Evolutionary conservation across 2,329 filamentous ascomycete species (phyloP).

Genomic region (Leptoxyphium fumago): DNA sequence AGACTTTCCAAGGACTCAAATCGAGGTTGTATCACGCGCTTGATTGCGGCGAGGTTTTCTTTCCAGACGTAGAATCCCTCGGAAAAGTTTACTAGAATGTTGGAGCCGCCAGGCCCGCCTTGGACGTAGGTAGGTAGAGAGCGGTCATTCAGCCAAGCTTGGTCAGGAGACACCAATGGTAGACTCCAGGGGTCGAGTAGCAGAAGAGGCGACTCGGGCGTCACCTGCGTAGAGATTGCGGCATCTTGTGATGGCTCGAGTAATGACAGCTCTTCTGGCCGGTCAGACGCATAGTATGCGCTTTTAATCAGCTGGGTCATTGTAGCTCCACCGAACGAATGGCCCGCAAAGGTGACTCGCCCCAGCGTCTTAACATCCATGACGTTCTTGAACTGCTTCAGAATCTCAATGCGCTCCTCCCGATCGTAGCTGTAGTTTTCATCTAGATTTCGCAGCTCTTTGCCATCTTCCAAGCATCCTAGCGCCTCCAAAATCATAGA

Average conservation of each 20-base stretch:
- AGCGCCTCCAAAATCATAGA: slow-evolving; percentile 56
- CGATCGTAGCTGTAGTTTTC: slow-evolving; percentile 24
- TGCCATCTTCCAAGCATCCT: slow-evolving; percentile 47
- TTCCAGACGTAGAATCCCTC: slow-evolving; percentile 68
- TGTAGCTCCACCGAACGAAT: slow-evolving; percentile 68
- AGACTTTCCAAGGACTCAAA: neutral
- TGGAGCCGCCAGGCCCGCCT: slow-evolving; percentile 36
- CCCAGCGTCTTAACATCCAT: slow-evolving; percentile 59
- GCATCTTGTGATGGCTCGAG: slow-evolving; percentile 44
- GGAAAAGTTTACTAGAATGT: slow-evolving; percentile 56
- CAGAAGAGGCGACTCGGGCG: slow-evolving; percentile 47
- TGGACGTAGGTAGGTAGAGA: slow-evolving; percentile 54
- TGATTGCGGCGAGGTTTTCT: slow-evolving; percentile 55
- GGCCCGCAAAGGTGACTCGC: slow-evolving; percentile 59
- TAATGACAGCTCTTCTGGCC: slow-evolving; percentile 34
- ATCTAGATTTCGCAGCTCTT: slow-evolving; percentile 31
- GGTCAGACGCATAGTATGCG: slow-evolving; percentile 47
- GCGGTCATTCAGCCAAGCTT: slow-evolving; percentile 51
- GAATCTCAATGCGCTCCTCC: slow-evolving; percentile 26
- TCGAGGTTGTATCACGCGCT: slow-evolving; percentile 40
- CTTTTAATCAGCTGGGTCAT: slow-evolving; percentile 65
- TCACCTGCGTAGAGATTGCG: slow-evolving; percentile 50
- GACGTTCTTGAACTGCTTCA: slow-evolving; percentile 44
- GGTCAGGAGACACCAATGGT: slow-evolving; percentile 49
- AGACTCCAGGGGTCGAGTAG: slow-evolving; percentile 73